Percentiles rank a stretch among this genome's conserved stretches.
Conservation (phyloP, 2,329 filamentous ascomycete genomes). For the Graphilbum sp. region DNA sequence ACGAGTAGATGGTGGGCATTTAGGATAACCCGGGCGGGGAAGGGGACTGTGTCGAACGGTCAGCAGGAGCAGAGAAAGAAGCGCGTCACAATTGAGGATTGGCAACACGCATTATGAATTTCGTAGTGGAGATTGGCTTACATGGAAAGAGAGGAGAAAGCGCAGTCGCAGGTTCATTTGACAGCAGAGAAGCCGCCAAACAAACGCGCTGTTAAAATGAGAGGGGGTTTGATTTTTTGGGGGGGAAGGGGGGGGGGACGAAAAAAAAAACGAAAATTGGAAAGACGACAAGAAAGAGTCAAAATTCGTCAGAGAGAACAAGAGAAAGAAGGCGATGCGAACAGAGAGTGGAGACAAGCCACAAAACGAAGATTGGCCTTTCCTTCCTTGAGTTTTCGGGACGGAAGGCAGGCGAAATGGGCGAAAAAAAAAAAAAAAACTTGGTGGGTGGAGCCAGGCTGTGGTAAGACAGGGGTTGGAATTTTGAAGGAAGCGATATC, state of each 20-base stretch:
- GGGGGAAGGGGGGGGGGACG: neutral
- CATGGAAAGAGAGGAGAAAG: constrained; percentile 43
- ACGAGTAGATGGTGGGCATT: constrained; percentile 68
- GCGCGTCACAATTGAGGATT: too few relatives aligned
- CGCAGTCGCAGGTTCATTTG: constrained; percentile 94
- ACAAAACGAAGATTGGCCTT: neutral
- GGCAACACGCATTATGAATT: too few relatives aligned
- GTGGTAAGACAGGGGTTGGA: neutral
- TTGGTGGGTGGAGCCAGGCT: neutral
- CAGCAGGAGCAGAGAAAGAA: too few relatives aligned
- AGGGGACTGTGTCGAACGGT: constrained; percentile 26
- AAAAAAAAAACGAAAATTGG: constrained; percentile 1
- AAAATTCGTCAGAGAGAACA: neutral
- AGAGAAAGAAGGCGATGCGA: neutral
- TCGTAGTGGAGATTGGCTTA: constrained; percentile 28
- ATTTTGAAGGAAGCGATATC: too few relatives aligned
- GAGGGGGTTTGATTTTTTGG: constrained; percentile 1
- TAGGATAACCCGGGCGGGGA: constrained; percentile 56
- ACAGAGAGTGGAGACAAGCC: neutral
- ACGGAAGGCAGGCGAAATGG: neutral
- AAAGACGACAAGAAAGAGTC: constrained; percentile 1
- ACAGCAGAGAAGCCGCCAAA: constrained; percentile 75
- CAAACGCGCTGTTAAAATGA: constrained; percentile 53
- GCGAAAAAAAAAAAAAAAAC: neutral
- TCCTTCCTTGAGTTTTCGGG: neutral